Base-by-base conservation (phyloP, 805 yeast species). In the Nakazawaea peltata region DNA sequence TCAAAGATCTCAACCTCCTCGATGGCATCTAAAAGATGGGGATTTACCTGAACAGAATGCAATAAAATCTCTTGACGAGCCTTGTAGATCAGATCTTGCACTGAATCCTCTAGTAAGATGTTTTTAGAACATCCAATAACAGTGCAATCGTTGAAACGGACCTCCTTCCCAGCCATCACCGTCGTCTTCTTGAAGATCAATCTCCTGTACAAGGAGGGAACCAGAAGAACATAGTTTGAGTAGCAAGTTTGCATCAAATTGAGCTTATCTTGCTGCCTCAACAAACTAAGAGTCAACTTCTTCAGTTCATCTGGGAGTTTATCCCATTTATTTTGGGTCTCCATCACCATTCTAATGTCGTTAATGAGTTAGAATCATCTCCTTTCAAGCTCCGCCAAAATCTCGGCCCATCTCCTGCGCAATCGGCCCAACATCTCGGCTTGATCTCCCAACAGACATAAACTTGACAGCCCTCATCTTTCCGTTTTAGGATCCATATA, bases 1-100 rank as follows among this genome's bases (percentile, higher is more conserved):
- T 49, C 60, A 15, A 54, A 53, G 1, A 71, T 50, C 0, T 47
- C 47, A 2, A 72, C 44, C 19, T 58, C 51, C 27, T 58, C 49
- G 2, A 72, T 51, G 26, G 48, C 45, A 4, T 36, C 12, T 15
- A 57, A 53, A 15, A 70, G 50, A 4, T 51, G 50, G 2, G 59
- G 41, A 36, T 68, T 65, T 30, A 60, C 41, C 4, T 33, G 37
- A 18, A 69, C 43, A 1, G 67, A 53, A 15, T 61, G 60, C 10
- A 59, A 31, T 27, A 77, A 48, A 3, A 65, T 52, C 26, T 57
- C 58, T 31, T 75, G 55, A 41, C 69, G 59, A 16, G 61, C 49
- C 19, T 52, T 44, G 9, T 60, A 48, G 14, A 66, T 48, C 30
- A 61, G 44, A 21, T 56, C 61, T 34, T 67, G 62, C 30, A 61